A percentile compares a stretch with the other conserved stretches of the same genome.
Conservation (phyloP, 495 filamentous ascomycete genomes). For the Penicillium egyptiacum region DNA sequence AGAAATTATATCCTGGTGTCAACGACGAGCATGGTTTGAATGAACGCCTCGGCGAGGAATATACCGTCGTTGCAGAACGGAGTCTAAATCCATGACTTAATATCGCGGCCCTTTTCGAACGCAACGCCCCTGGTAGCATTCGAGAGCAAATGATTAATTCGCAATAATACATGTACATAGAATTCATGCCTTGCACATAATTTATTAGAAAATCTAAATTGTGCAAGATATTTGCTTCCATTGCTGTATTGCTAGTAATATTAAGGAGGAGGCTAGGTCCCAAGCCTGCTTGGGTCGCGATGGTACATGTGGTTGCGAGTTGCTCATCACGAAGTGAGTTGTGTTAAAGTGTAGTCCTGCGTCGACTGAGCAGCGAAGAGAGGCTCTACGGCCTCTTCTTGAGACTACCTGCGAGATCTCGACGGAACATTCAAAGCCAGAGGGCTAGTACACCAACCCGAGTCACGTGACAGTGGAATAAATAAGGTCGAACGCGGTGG, state of each 20-base stretch:
- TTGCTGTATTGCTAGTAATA: constrained; percentile 9
- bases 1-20: constrained; percentile 46
- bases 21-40: constrained; percentile 29
- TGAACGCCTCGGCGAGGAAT: constrained; percentile 43
- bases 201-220: neutral
- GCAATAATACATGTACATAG: neutral
- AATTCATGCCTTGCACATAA: neutral
- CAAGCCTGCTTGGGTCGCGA: constrained; percentile 30
- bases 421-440: neutral
- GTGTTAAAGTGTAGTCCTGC: neutral
- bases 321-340: neutral
- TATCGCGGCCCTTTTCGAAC: neutral
- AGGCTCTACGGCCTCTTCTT: neutral
- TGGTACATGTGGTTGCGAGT: constrained; percentile 4
- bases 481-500: neutral
- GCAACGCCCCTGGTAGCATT: neutral
- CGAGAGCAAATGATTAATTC: neutral
- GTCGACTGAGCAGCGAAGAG: neutral
- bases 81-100: constrained; percentile 20
- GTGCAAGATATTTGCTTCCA: neutral
- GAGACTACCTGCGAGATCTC: neutral
- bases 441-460: neutral
- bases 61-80: constrained; percentile 41
- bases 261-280: constrained; percentile 12
- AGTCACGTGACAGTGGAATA: neutral